These are phyloP conservation scores for Aspergillus cejpii DNA, from an alignment of 2,329 filamentous ascomycete genomes.

Conservation along the genomic window DNA sequence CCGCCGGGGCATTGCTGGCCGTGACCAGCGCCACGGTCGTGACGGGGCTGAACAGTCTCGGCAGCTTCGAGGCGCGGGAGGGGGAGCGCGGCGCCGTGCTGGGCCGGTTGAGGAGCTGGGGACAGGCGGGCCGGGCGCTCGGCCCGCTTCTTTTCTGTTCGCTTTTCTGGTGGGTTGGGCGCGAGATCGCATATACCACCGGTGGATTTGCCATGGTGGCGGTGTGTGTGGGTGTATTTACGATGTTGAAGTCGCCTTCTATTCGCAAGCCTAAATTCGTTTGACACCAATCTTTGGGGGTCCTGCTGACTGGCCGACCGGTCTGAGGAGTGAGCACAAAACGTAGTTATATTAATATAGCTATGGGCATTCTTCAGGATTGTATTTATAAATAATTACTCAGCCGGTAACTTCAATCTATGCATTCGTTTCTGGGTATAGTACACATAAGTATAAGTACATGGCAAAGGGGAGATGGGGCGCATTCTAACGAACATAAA, in stretches of 20 bases:
- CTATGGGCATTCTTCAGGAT: too few species aligned
- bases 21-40: slow-evolving; percentile 92
- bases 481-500: too few species aligned
- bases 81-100: slow-evolving; percentile 79
- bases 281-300: too few species aligned
- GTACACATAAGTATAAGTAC: slow-evolving; percentile 3
- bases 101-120: slow-evolving; percentile 70
- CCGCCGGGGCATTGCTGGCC: slow-evolving; percentile 74
- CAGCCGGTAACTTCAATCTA: not conserved
- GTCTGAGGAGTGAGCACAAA: too few species aligned
- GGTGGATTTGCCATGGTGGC: slow-evolving; percentile 73
- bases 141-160: slow-evolving; percentile 89
- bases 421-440: slow-evolving; percentile 10
- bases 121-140: slow-evolving; percentile 78
- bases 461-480: slow-evolving; percentile 13
- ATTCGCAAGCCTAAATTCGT: too few species aligned
- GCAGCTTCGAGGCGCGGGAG: slow-evolving; percentile 77
- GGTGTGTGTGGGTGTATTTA: slow-evolving; percentile 65
- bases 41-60: slow-evolving; percentile 83
- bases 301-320: too few species aligned
- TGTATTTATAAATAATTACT: too few species aligned
- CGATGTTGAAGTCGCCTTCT: slow-evolving; percentile 59
- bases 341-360: too few species aligned
- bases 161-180: slow-evolving; percentile 96
- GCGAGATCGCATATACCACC: slow-evolving; percentile 74